Conservation (phyloP, 371 early-diverging fungal species). For the Mucor velutinosus region DNA sequence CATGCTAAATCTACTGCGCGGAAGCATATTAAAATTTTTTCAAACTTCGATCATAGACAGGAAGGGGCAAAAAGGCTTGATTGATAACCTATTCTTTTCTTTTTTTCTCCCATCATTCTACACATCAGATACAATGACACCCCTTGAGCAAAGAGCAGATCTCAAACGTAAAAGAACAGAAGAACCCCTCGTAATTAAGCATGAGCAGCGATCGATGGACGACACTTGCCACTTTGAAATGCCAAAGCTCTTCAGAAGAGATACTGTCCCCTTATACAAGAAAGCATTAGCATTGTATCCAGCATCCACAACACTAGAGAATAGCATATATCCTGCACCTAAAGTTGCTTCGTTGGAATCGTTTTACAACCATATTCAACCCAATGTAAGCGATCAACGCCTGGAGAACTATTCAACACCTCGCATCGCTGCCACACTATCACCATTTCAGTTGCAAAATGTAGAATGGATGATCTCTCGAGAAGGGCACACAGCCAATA, state of each 20-base stretch:
- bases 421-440: conserved; percentile 17
- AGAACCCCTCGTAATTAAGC: background rate
- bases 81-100: background rate
- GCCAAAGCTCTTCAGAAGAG: background rate
- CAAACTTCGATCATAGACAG: background rate
- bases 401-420: conserved; percentile 12
- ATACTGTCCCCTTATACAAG: background rate
- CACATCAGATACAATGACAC: background rate
- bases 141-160: background rate
- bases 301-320: background rate
- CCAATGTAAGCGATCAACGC: conserved; percentile 14
- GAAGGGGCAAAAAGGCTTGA: background rate
- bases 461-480: conserved; percentile 42
- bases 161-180: background rate
- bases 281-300: background rate
- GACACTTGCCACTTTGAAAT: background rate
- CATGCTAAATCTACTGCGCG: background rate
- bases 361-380: conserved; percentile 35
- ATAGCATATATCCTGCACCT: background rate
- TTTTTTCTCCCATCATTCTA: background rate
- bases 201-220: background rate
- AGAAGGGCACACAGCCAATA: conserved; percentile 25
- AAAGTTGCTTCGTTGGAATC: background rate
- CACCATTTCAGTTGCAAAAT: conserved; percentile 46
- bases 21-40: background rate